Percentiles rank a stretch among this genome's conserved stretches.
Conservation (phyloP, 495 filamentous ascomycete species). For the Parathielavia appendiculata region DNA sequence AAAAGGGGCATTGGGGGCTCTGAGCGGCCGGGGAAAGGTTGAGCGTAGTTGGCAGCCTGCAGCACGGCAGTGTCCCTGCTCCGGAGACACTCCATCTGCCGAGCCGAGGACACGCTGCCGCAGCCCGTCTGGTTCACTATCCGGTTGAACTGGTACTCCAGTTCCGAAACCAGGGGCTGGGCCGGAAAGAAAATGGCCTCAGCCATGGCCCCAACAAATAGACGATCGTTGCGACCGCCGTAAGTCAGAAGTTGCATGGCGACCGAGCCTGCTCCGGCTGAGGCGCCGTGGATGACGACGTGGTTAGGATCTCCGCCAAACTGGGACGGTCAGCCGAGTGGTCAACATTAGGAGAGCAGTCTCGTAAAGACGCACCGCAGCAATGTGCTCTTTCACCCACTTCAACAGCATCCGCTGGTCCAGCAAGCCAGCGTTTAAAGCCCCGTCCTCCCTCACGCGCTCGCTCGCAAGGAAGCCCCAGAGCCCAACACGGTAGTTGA, state of each 20-base stretch:
- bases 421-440: slow-evolving; percentile 65
- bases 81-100: slow-evolving; percentile 49
- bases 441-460: slow-evolving; percentile 48
- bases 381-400: slow-evolving; percentile 66
- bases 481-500: slow-evolving; percentile 70
- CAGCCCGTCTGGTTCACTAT: slow-evolving; percentile 32
- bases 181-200: slow-evolving; percentile 45
- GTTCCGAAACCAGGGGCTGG: slow-evolving; percentile 35
- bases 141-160: slow-evolving; percentile 43
- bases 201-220: slow-evolving; percentile 39
- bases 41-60: slow-evolving; percentile 48
- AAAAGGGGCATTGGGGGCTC: slow-evolving; percentile 46
- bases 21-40: slow-evolving; percentile 41
- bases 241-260: slow-evolving; percentile 64
- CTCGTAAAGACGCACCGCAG: slow-evolving; percentile 48
- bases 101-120: not conserved
- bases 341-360: no score
- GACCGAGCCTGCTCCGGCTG: slow-evolving; percentile 63
- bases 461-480: slow-evolving; percentile 67
- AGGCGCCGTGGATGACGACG: slow-evolving; percentile 67
- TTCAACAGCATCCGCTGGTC: slow-evolving; percentile 63
- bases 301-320: slow-evolving; percentile 71
- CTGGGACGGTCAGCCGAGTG: slow-evolving; percentile 26
- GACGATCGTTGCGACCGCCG: slow-evolving; percentile 30
- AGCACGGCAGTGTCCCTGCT: slow-evolving; percentile 42